These are phyloP conservation scores for Pseudoscleropodium purum DNA, from an alignment of 225 moss, liverwort and hornwort species.

Conservation along the genomic window DNA sequence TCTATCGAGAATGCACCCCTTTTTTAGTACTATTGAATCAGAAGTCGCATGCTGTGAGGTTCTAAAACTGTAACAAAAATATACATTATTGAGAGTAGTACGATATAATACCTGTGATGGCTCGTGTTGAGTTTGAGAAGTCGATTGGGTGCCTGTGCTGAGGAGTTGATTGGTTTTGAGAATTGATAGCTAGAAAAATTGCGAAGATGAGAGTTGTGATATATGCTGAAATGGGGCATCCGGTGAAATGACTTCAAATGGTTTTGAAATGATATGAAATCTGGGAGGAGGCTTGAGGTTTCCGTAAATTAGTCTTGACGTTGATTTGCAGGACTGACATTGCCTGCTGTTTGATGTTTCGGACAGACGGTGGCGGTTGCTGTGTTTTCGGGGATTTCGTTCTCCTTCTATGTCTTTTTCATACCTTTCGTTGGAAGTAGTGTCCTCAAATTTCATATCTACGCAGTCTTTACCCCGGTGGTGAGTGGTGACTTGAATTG, in stretches of 20 bases:
- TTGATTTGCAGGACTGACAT: background rate
- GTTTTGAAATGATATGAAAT: background rate
- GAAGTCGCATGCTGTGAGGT: background rate
- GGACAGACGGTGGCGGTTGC: slow-evolving; percentile 85
- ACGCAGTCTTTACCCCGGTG: slow-evolving; percentile 69
- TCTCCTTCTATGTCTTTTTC: slow-evolving; percentile 94
- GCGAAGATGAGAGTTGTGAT: background rate
- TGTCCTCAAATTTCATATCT: slow-evolving; percentile 73
- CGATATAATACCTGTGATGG: background rate
- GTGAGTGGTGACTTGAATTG: slow-evolving; percentile 22
- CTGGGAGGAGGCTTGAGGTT: background rate
- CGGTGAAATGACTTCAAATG: background rate
- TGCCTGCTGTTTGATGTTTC: background rate
- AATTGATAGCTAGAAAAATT: background rate
- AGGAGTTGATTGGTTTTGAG: background rate
- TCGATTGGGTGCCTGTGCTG: background rate
- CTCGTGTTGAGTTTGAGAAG: background rate
- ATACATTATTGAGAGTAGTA: background rate
- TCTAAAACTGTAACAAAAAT: background rate
- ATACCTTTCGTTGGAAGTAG: slow-evolving; percentile 81
- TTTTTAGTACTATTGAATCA: background rate
- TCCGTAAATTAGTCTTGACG: background rate
- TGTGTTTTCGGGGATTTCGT: slow-evolving; percentile 77
- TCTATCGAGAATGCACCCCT: background rate
- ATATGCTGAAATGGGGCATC: background rate